Base-by-base conservation (phyloP, 2,329 filamentous ascomycete species). In the Lachnellula arida region DNA sequence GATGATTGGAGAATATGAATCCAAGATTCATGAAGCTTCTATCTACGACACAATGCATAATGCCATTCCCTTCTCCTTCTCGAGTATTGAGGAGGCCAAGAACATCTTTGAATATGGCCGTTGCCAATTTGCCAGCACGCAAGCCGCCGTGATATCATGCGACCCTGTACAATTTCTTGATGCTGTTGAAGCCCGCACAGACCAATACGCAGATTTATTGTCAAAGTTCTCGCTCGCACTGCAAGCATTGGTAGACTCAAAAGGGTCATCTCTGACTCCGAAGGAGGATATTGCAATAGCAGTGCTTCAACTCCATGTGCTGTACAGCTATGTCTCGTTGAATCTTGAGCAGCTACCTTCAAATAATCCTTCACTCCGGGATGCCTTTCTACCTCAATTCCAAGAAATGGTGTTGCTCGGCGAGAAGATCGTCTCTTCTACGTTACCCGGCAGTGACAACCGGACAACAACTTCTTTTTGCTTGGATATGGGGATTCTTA, bases 401-500 rank as follows among this genome's bases (percentile, higher is more conserved):
- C 32, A 46, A 14, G 44, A 58, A 25, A 62, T 59, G 23, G 22
- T 58, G 5, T 19, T 22, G 12, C 51, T 58, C 25, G 57, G 12
- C 6, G 56, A 57, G 12, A 55, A 54, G 35, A 44, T 49, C 7
- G 32, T 60, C 34, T 51, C 47, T 35, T 48, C 54, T n/a, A 51
- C 6, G 6, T 17, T 25, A 23, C 15, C 23, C 9, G 23, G 25
- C 37, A 46, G 43, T 51, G 2, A 12, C 11, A n/a, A 42, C 19
- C 28, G 35, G 37, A 22, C n/a, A 23, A 48, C 25, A 15, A 55
- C 56, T 9, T 54, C 60, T 60, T 87, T 86, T 67, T 82, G 81
- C 46, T 77, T 84, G 15, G 82, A 86, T 52, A 71, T 86, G 22
- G 84, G 82, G 23, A 81, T 87, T 54, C 76, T 88, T 4, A 80